Conservation (phyloP, 1,139 yeast genomes). For the Meyerozyma sp. region DNA sequence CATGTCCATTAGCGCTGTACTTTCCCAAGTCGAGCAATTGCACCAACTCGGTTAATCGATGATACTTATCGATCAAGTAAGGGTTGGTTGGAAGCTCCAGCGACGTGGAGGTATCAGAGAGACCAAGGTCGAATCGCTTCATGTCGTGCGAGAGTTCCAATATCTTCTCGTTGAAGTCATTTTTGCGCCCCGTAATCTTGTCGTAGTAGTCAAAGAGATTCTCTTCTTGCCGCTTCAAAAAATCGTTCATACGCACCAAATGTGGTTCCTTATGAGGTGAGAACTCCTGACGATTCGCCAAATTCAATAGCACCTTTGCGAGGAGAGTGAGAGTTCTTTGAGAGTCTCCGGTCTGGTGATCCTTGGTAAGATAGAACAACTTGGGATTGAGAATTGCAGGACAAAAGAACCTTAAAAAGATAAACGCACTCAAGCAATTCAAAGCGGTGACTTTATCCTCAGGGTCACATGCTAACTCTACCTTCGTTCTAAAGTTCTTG, state of each 20-base stretch:
- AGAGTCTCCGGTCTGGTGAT: conserved; percentile 64
- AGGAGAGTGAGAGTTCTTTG: conserved; percentile 77
- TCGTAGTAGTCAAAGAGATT: conserved; percentile 68
- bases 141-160: conserved; percentile 55
- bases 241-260: conserved; percentile 63
- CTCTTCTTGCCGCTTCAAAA: conserved; percentile 51
- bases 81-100: conserved; percentile 66
- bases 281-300: conserved; percentile 73
- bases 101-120: conserved; percentile 40
- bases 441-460: conserved; percentile 50
- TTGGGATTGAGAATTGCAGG: conserved; percentile 92
- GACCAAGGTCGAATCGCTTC: conserved; percentile 45
- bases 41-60: conserved; percentile 55
- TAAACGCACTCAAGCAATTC: conserved; percentile 75
- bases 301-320: conserved; percentile 75
- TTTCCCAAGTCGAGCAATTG: conserved; percentile 27
- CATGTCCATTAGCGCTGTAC: not conserved
- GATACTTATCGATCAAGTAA: conserved; percentile 59
- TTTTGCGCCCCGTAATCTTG: conserved; percentile 63
- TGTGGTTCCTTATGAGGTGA: conserved; percentile 79
- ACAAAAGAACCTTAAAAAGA: conserved; percentile 81
- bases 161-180: conserved; percentile 58
- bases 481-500: conserved; percentile 51
- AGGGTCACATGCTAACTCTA: conserved; percentile 59
- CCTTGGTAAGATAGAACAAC: conserved; percentile 63